Percentiles rank a stretch among this genome's conserved stretches.
Evolutionary conservation across 495 filamentous ascomycete species (phyloP).

Genomic region (Aspergillus egyptiacus): DNA sequence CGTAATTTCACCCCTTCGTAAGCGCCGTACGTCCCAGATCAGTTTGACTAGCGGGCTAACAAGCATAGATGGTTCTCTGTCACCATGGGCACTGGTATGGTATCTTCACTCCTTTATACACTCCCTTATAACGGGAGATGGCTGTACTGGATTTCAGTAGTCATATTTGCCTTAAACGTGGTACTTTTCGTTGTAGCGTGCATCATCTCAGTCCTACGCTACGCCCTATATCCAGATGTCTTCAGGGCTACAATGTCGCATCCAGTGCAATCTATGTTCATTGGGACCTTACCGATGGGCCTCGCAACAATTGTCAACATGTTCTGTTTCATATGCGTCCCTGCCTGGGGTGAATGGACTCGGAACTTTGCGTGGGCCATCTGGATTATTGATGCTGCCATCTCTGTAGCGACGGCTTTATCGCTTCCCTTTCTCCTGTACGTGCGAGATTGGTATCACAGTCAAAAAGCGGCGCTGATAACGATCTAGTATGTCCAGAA

Average conservation of each 20-base stretch:
- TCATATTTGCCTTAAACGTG: constrained; percentile 51
- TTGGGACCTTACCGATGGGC: constrained; percentile 59
- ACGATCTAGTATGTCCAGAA: constrained; percentile 28
- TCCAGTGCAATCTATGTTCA: constrained; percentile 54
- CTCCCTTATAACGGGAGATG: constrained; percentile 51
- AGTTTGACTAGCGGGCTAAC: not conserved
- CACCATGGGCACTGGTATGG: constrained; percentile 63
- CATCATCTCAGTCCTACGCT: constrained; percentile 47
- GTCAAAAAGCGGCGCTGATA: not conserved
- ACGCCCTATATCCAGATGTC: constrained; percentile 51
- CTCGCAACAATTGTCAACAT: constrained; percentile 58
- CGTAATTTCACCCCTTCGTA: constrained; percentile 47
- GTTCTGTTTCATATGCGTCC: constrained; percentile 49
- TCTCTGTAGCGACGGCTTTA: constrained; percentile 46
- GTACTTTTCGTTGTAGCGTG: constrained; percentile 38
- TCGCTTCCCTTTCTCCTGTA: constrained; percentile 53
- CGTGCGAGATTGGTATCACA: constrained; percentile 4
- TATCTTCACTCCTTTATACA: constrained; percentile 52
- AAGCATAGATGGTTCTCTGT: constrained; percentile 43
- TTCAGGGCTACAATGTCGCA: constrained; percentile 52
- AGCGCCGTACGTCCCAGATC: not conserved
- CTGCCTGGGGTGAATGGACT: constrained; percentile 42
- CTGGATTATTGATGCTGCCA: constrained; percentile 54
- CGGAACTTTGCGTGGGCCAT: constrained; percentile 43
- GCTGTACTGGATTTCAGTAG: constrained; percentile 49